These are phyloP conservation scores for Diplosphaera chodatii DNA, from an alignment of 139 green algal species.

Conservation along the genomic window DNA sequence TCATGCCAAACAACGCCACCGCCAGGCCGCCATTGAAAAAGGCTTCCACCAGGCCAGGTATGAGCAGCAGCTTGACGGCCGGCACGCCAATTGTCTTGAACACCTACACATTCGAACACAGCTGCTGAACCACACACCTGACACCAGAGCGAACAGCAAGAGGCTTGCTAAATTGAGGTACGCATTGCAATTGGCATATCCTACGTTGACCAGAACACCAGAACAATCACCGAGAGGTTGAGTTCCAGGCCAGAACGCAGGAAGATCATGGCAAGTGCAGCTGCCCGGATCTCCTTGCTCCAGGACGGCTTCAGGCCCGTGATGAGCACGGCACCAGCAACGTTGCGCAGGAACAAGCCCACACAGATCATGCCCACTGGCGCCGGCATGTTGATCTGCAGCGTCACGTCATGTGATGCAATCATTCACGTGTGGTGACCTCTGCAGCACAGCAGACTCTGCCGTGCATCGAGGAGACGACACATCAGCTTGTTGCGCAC, in stretches of 20 bases:
- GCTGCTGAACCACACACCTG: no score
- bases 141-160: no score
- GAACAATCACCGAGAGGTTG: no score
- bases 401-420: no score
- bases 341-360: constrained; percentile 60
- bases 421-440: no score
- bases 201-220: no score
- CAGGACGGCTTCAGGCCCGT: constrained; percentile 47
- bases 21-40: constrained; percentile 55
- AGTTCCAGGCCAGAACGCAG: constrained; percentile 76
- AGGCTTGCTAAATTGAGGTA: no score
- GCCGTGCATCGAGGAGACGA: no score
- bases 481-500: no score
- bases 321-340: constrained; percentile 40
- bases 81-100: constrained; percentile 33
- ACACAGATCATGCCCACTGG: constrained; percentile 67
- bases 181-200: no score
- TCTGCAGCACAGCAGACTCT: no score
- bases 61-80: constrained; percentile 33
- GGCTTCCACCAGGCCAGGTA: constrained; percentile 63
- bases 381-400: constrained; percentile 45
- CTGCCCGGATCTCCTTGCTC: constrained; percentile 56
- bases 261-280: constrained; percentile 74
- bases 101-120: no score
- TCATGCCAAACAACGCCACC: constrained; percentile 46